Conservation (phyloP, 805 yeast genomes). For the Hanseniaspora hatyaiensis region DNA sequence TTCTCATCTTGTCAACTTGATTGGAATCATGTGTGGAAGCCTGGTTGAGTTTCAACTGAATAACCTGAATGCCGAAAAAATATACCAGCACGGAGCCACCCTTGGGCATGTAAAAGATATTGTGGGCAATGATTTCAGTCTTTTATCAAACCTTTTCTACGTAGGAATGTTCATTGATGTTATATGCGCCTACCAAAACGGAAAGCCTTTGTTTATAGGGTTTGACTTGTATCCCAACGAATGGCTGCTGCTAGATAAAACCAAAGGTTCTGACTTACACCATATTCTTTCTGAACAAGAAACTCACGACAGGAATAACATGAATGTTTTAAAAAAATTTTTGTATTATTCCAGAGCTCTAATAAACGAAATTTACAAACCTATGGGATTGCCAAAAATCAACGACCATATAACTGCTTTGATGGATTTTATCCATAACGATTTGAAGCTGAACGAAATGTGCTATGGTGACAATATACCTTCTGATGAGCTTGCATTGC, state of each 20-base stretch:
- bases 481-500: not conserved
- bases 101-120: not conserved
- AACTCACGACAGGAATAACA: not conserved
- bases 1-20: slow-evolving; percentile 20
- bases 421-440: not conserved
- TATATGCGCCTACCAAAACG: slow-evolving; percentile 22
- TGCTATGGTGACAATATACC: slow-evolving; percentile 12
- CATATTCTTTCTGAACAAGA: too few species aligned
- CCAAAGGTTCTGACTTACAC: too few species aligned
- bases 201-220: slow-evolving; percentile 20
- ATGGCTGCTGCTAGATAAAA: slow-evolving; percentile 9
- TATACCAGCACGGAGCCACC: slow-evolving; percentile 19
- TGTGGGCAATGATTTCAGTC: slow-evolving; percentile 20
- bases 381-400: slow-evolving; percentile 8
- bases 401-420: not conserved
- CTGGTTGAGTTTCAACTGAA: slow-evolving; percentile 23
- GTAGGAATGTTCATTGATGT: slow-evolving; percentile 24
- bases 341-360: slow-evolving; percentile 10
- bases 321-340: not conserved
- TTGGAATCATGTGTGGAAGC: slow-evolving; percentile 19
- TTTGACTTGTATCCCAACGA: slow-evolving; percentile 15
- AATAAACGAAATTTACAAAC: slow-evolving; percentile 6
- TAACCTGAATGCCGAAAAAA: slow-evolving; percentile 18
- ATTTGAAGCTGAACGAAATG: slow-evolving; percentile 2
- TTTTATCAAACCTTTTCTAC: slow-evolving; percentile 25